phyloP scores from a whole-genome alignment of 192 early-diverging fungal genomes.

The Linnemannia hyalina region DNA sequence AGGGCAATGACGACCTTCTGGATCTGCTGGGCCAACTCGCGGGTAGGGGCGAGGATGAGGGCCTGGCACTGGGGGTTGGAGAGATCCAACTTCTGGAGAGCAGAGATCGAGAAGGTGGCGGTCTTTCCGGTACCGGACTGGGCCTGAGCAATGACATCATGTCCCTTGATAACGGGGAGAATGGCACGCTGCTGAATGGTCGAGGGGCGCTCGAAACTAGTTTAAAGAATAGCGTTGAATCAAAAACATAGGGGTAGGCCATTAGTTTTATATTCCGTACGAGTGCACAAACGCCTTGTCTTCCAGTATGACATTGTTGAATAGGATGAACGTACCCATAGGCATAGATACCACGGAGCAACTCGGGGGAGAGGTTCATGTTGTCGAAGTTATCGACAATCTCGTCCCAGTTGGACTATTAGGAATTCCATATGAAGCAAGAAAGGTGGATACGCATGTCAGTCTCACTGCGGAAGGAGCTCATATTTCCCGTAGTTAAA shows the following conservation, averaged over 20 bases:
- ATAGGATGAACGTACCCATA: constrained; percentile 78
- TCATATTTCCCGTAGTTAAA: not conserved
- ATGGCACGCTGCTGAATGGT: constrained; percentile 98
- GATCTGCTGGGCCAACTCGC: constrained; percentile 99
- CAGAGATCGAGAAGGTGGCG: constrained; percentile 99
- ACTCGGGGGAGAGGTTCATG: constrained; percentile 91
- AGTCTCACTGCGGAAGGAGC: not conserved
- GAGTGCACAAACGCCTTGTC: not conserved
- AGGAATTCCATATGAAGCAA: not conserved
- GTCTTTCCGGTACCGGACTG: constrained; percentile 99
- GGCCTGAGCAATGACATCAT: constrained; percentile 99
- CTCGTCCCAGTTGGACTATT: constrained; percentile 94
- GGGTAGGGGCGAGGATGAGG: constrained; percentile 96
- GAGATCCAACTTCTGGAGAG: constrained; percentile 93
- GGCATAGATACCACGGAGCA: constrained; percentile 98
- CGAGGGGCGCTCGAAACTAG: constrained; percentile 96
- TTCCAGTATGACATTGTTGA: not conserved
- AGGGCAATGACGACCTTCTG: constrained; percentile 95
- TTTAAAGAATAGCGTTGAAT: not conserved
- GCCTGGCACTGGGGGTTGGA: constrained; percentile 88
- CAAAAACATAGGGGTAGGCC: not conserved
- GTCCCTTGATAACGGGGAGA: constrained; percentile 93
- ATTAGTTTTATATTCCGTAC: not conserved
- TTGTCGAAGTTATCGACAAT: constrained; percentile 96
- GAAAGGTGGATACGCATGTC: not conserved